Percentiles rank a stretch among this genome's conserved stretches.
Evolutionary conservation across 1,139 yeast species (phyloP).

Genomic region (Yamadazyma jaroonii): DNA sequence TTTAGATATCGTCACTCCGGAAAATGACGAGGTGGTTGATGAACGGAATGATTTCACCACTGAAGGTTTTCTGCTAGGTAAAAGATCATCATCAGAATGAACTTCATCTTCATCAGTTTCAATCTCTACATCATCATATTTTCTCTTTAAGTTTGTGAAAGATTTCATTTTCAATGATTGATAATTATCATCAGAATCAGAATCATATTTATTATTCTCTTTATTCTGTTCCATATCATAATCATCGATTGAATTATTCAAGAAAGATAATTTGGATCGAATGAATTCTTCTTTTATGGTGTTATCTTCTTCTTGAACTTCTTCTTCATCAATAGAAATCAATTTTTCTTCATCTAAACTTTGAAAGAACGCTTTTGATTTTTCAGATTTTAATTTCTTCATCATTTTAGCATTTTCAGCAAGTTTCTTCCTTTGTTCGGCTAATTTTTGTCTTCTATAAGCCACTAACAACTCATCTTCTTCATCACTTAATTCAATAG

Average conservation of each 20-base stretch:
- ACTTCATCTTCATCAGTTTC: slow-evolving; percentile 16
- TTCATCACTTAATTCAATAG: slow-evolving; percentile 65
- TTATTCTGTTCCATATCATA: slow-evolving; percentile 32
- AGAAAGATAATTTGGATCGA: slow-evolving; percentile 61
- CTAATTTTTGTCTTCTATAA: slow-evolving; percentile 49
- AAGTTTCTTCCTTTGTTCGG: slow-evolving; percentile 54
- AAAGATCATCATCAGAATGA: slow-evolving; percentile 29
- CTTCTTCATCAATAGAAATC: slow-evolving; percentile 22
- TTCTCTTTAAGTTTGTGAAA: slow-evolving; percentile 21
- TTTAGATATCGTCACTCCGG: slow-evolving; percentile 57
- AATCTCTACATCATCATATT: slow-evolving; percentile 16
- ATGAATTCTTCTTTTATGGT: slow-evolving; percentile 55
- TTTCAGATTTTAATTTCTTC: slow-evolving; percentile 48
- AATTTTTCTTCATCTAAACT: slow-evolving; percentile 52
- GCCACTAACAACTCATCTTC: slow-evolving; percentile 59
- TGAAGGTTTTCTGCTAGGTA: slow-evolving; percentile 46
- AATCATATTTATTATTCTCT: slow-evolving; percentile 37
- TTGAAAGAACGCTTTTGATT: slow-evolving; percentile 70
- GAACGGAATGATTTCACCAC: slow-evolving; percentile 44
- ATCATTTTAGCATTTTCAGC: slow-evolving; percentile 53
- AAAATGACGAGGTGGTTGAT: slow-evolving; percentile 37
- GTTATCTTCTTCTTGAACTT: slow-evolving; percentile 12
- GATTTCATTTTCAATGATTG: slow-evolving; percentile 47
- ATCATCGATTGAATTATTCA: slow-evolving; percentile 34
- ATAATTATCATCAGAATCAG: slow-evolving; percentile 45